Conservation (phyloP, 805 yeast genomes). For the Starmera dryadoides region DNA sequence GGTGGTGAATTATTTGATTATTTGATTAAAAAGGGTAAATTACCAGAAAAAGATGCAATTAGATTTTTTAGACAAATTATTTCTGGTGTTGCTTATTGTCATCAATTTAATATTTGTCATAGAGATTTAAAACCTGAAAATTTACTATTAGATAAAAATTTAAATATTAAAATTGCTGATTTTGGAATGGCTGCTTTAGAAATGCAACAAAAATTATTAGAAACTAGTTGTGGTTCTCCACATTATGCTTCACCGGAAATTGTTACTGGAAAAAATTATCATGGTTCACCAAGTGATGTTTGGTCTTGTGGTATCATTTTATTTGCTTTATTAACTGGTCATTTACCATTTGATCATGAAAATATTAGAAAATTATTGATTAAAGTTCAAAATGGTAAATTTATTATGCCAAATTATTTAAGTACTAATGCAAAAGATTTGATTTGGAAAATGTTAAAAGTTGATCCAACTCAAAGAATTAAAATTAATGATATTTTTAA, state of each 20-base stretch:
- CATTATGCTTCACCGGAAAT: conserved; percentile 98
- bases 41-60: conserved; percentile 86
- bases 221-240: conserved; percentile 97
- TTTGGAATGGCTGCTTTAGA: conserved; percentile 99
- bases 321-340: conserved; percentile 90
- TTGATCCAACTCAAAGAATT: conserved; percentile 76
- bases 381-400: conserved; percentile 88
- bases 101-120: conserved; percentile 81
- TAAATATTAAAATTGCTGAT: conserved; percentile 93
- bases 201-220: conserved; percentile 69
- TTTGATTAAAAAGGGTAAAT: conserved; percentile 78
- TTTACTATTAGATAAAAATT: conserved; percentile 68
- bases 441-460: conserved; percentile 71
- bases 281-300: conserved; percentile 94
- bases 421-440: conserved; percentile 84
- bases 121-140: conserved; percentile 84
- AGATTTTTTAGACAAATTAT: conserved; percentile 83
- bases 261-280: conserved; percentile 90
- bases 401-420: conserved; percentile 72
- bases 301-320: conserved; percentile 98
- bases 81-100: conserved; percentile 77
- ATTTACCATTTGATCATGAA: conserved; percentile 95
- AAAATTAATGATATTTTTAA: conserved; percentile 64
- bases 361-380: conserved; percentile 79
- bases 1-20: conserved; percentile 96